phyloP scores from a whole-genome alignment of 129 eudicot genomes.

The Arctium lappa region DNA sequence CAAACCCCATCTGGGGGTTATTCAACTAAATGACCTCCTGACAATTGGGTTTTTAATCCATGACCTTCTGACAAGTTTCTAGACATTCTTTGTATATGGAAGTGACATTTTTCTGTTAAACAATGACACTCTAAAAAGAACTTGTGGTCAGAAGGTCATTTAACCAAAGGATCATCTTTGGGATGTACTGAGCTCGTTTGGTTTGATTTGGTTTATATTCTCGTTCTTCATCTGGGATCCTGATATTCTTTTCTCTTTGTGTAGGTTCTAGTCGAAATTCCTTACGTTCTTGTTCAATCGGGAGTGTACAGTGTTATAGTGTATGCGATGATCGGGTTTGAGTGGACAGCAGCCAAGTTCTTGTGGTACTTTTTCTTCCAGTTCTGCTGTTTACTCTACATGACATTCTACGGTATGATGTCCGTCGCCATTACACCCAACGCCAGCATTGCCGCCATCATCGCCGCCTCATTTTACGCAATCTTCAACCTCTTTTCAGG shows the following conservation, averaged over 20 bases:
- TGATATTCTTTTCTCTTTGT: neutral
- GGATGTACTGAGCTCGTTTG: no score
- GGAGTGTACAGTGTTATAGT: conserved; percentile 32
- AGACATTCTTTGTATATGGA: no score
- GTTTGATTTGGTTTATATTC: neutral
- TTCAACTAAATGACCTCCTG: no score
- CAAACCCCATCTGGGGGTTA: no score
- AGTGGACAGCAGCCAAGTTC: conserved; percentile 44
- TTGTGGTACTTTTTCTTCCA: conserved; percentile 39
- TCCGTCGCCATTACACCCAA: conserved; percentile 45
- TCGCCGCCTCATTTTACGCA: conserved; percentile 35
- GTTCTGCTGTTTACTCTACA: conserved; percentile 43
- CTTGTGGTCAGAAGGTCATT: no score
- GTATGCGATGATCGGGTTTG: conserved; percentile 50
- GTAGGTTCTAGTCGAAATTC: conserved; percentile 46
- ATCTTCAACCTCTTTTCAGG: conserved; percentile 45
- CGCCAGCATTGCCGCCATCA: conserved; percentile 40
- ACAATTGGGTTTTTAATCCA: no score
- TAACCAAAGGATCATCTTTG: no score
- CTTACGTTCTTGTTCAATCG: conserved; percentile 37
- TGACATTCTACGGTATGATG: conserved; percentile 53
- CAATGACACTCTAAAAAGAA: no score
- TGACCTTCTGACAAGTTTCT: no score
- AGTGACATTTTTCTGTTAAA: no score
- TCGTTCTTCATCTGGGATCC: neutral